Evolutionary conservation across 768 basidiomycete species (phyloP).

Genomic region (Fomitopsis pulvina): DNA sequence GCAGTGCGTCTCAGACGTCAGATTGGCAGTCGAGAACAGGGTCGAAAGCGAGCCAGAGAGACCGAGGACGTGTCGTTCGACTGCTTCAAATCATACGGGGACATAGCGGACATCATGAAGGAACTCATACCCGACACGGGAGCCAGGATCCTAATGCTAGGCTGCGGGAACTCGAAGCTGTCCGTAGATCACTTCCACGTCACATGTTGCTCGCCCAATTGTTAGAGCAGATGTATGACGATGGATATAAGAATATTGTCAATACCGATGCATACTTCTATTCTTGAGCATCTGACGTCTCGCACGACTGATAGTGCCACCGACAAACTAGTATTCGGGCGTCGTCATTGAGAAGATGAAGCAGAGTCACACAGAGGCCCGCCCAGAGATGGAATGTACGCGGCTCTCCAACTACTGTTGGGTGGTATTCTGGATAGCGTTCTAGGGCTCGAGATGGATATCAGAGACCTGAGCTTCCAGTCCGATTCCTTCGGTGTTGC

Average conservation of each 20-base stretch:
- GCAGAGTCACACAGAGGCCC: constrained; percentile 35
- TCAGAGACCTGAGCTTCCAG: constrained; percentile 59
- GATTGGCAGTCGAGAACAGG: not conserved
- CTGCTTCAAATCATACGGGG: constrained; percentile 82
- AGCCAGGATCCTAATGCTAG: constrained; percentile 68
- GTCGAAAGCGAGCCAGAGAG: constrained; percentile 36
- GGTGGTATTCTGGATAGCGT: not conserved
- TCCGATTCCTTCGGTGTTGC: constrained; percentile 65
- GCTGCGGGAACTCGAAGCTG: constrained; percentile 78
- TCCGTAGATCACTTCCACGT: constrained; percentile 23
- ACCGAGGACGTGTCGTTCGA: constrained; percentile 58
- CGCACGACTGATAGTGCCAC: not conserved
- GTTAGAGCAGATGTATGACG: constrained; percentile 69
- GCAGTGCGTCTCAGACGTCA: constrained; percentile 38
- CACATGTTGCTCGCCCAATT: not conserved
- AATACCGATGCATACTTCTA: constrained; percentile 62
- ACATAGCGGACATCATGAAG: constrained; percentile 56
- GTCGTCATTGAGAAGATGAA: constrained; percentile 74
- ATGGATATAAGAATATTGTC: constrained; percentile 74
- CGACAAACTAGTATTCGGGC: constrained; percentile 55
- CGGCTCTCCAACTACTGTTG: not conserved
- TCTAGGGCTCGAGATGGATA: constrained; percentile 81
- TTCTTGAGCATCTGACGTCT: not conserved
- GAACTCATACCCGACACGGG: constrained; percentile 56
- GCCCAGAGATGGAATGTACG: constrained; percentile 71